Conservation (phyloP, 176 grass and related monocot genomes). For the Eleusine indica region DNA sequence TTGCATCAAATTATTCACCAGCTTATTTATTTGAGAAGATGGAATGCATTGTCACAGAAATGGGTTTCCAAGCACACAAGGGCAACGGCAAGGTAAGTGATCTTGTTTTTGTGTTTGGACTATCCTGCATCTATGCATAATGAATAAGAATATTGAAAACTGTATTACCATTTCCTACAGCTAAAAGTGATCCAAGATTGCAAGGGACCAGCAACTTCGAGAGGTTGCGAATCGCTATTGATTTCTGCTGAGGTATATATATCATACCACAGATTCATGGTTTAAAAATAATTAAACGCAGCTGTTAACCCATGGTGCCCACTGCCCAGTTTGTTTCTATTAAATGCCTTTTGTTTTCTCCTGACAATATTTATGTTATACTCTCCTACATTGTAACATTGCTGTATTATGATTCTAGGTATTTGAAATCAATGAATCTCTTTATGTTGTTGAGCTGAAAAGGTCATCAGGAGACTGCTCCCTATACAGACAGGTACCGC, state of each 20-base stretch:
- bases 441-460: slow-evolving; percentile 84
- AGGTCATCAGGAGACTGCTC: slow-evolving; percentile 71
- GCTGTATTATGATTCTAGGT: slow-evolving; percentile 55
- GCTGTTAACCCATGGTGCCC: slow-evolving; percentile 8
- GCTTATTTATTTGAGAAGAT: slow-evolving; percentile 86
- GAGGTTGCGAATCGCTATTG: slow-evolving; percentile 47
- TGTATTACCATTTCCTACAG: slow-evolving; percentile 41
- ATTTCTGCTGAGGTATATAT: slow-evolving; percentile 76
- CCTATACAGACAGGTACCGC: slow-evolving; percentile 72
- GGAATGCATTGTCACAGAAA: slow-evolving; percentile 62
- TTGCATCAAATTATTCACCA: slow-evolving; percentile 80
- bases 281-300: slow-evolving; percentile 18
- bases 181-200: slow-evolving; percentile 71
- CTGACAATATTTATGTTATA: slow-evolving; percentile 17
- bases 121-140: neutral
- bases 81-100: slow-evolving; percentile 70
- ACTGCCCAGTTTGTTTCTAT: slow-evolving; percentile 10
- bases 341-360: neutral
- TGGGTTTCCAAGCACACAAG: slow-evolving; percentile 79
- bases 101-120: neutral
- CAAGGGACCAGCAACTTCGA: slow-evolving; percentile 50
- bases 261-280: neutral
- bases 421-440: slow-evolving; percentile 74
- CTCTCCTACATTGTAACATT: slow-evolving; percentile 20
- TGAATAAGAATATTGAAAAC: slow-evolving; percentile 17